Conservation (phyloP, 1,284 basidiomycete species). For the Cerioporus squamosus region DNA sequence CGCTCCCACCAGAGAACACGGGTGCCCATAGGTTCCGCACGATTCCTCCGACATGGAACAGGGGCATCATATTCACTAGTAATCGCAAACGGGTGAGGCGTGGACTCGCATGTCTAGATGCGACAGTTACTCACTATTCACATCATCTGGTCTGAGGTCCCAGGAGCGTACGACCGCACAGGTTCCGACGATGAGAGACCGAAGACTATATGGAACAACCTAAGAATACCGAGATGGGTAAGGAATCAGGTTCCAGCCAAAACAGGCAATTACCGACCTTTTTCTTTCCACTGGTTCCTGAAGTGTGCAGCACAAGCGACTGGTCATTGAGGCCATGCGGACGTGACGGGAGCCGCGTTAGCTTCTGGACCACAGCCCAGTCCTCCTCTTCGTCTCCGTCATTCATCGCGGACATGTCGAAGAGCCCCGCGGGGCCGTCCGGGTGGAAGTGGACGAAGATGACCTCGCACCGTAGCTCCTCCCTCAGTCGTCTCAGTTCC, state of each 20-base stretch:
- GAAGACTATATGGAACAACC: conserved; percentile 64
- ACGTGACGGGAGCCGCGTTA: conserved; percentile 26
- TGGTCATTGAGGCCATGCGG: conserved; percentile 48
- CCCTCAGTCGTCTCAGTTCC: conserved; percentile 14
- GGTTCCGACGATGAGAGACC: conserved; percentile 62
- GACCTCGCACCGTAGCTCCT: conserved; percentile 28
- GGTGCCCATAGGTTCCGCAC: conserved; percentile 67
- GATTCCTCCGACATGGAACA: conserved; percentile 72
- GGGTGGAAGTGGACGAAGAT: conserved; percentile 38
- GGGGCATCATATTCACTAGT: conserved; percentile 67
- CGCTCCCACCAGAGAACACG: conserved; percentile 57
- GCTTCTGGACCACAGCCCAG: conserved; percentile 18
- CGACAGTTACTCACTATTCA: conserved; percentile 43
- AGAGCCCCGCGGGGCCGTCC: conserved; percentile 43
- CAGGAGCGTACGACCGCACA: conserved; percentile 62
- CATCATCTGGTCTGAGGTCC: conserved; percentile 48
- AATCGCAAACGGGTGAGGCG: not conserved
- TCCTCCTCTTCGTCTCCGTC: conserved; percentile 19
- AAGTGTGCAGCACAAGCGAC: conserved; percentile 64
- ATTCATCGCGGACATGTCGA: conserved; percentile 42
- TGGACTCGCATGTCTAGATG: not conserved
- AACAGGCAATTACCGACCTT: conserved; percentile 29
- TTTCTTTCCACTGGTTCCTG: conserved; percentile 68
- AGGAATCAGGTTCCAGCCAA: not conserved
- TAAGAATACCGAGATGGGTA: conserved; percentile 1